Evolutionary conservation across 1,284 basidiomycete genomes (phyloP).

Genomic region (Grifola frondosa): DNA sequence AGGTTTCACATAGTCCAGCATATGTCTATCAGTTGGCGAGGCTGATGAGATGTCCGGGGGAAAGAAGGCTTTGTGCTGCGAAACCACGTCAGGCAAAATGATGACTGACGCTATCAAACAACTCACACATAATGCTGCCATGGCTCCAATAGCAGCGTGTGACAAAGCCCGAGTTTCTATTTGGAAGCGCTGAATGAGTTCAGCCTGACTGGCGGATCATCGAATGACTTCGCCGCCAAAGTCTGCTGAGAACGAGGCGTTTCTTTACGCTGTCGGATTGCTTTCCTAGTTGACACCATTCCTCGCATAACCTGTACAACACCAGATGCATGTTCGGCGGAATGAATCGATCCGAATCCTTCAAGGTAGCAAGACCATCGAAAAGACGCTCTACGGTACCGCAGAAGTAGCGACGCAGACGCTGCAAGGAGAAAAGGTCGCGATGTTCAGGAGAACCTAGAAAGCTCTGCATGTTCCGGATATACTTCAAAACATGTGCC

Average conservation of each 20-base stretch:
- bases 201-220: slow-evolving; percentile 47
- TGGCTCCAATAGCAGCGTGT: slow-evolving; percentile 76
- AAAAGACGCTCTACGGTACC: slow-evolving; percentile 86
- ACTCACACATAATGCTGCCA: slow-evolving; percentile 85
- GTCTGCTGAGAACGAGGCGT: slow-evolving; percentile 72
- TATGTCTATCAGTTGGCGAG: slow-evolving; percentile 59
- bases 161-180: slow-evolving; percentile 74
- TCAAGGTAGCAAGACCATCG: slow-evolving; percentile 71
- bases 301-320: slow-evolving; percentile 86
- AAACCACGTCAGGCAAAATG: slow-evolving; percentile 8
- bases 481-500: slow-evolving; percentile 81
- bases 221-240: slow-evolving; percentile 56
- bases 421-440: slow-evolving; percentile 79
- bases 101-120: background rate
- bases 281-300: slow-evolving; percentile 89
- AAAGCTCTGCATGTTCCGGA: slow-evolving; percentile 80
- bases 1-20: slow-evolving; percentile 46
- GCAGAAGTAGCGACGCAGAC: slow-evolving; percentile 87
- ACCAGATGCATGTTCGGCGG: slow-evolving; percentile 76
- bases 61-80: slow-evolving; percentile 71
- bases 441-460: slow-evolving; percentile 71
- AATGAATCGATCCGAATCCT: slow-evolving; percentile 77
- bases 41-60: slow-evolving; percentile 57
- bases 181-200: slow-evolving; percentile 69
- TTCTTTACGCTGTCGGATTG: slow-evolving; percentile 76